Percentiles rank a stretch among this genome's conserved stretches.
Conservation (phyloP, 176 grass and related monocot genomes). For the Guadua angustifolia region DNA sequence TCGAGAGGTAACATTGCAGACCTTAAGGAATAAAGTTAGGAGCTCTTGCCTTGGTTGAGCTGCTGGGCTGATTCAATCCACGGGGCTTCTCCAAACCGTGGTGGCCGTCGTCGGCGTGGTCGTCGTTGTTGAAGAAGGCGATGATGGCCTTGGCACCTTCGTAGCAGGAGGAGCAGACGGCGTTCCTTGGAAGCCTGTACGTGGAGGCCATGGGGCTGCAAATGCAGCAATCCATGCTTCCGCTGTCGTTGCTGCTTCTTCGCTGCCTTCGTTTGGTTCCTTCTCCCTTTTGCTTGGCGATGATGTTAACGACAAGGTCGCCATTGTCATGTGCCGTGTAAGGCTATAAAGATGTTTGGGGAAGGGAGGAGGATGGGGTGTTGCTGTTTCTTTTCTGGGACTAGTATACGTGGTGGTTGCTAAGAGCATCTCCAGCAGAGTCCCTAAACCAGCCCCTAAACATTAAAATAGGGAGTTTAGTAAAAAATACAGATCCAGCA, state of each 20-base stretch:
- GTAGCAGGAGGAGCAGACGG: slow-evolving; percentile 73
- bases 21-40: neutral
- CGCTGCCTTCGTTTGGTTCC: neutral
- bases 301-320: neutral
- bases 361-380: slow-evolving; percentile 36
- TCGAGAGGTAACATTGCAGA: neutral
- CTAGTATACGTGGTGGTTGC: slow-evolving; percentile 56
- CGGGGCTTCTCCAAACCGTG: neutral
- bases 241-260: too few species aligned
- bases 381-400: slow-evolving; percentile 37
- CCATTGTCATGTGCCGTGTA: slow-evolving; percentile 31
- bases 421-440: too few species aligned
- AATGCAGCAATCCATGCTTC: slow-evolving; percentile 92
- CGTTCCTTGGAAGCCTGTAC: slow-evolving; percentile 82
- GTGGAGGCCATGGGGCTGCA: slow-evolving; percentile 69
- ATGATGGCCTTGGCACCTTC: slow-evolving; percentile 82
- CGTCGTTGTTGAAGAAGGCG: slow-evolving; percentile 44
- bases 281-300: slow-evolving; percentile 8
- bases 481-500: too few species aligned
- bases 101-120: neutral
- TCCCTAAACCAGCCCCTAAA: too few species aligned
- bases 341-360: slow-evolving; percentile 45
- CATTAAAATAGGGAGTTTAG: too few species aligned
- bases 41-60: slow-evolving; percentile 53
- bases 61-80: too few species aligned